Evolutionary conservation across 164 flowering plant species (phyloP).

Genomic region (Brasenia schreberi): DNA sequence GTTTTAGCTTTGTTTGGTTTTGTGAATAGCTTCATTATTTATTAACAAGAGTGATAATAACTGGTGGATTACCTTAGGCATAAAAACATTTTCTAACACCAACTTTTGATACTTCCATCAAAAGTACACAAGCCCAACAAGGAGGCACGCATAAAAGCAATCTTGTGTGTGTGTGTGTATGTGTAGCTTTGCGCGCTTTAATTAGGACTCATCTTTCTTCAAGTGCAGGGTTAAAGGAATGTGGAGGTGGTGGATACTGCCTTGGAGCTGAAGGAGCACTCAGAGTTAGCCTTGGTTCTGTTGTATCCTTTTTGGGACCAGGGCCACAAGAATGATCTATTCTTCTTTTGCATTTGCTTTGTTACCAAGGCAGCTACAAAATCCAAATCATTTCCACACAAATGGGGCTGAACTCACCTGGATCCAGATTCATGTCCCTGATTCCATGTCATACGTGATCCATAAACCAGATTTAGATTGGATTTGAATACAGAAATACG

Average conservation of each 20-base stretch:
- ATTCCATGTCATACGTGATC: too few relatives aligned
- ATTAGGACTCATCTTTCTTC: neutral
- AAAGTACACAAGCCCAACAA: neutral
- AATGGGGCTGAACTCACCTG: too few relatives aligned
- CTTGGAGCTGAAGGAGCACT: constrained; percentile 80
- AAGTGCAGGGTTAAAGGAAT: constrained; percentile 51
- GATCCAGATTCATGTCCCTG: too few relatives aligned
- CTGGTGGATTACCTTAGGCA: too few relatives aligned
- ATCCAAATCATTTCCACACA: too few relatives aligned
- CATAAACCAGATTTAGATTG: too few relatives aligned
- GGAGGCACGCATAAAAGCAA: neutral
- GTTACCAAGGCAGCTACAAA: neutral
- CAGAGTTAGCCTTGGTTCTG: constrained; percentile 86
- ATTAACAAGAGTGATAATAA: too few relatives aligned
- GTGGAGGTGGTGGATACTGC: constrained; percentile 52
- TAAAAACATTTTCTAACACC: too few relatives aligned
- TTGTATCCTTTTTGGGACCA: constrained; percentile 49
- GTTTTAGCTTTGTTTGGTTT: too few relatives aligned
- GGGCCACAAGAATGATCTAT: neutral
- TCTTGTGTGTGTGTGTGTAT: neutral
- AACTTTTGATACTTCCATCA: neutral
- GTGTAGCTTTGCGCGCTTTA: neutral
- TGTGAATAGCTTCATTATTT: too few relatives aligned
- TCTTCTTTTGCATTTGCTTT: neutral
- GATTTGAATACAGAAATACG: too few relatives aligned